phyloP scores from a whole-genome alignment of 441 rosid genomes.

The Flueggea neowawraea region DNA sequence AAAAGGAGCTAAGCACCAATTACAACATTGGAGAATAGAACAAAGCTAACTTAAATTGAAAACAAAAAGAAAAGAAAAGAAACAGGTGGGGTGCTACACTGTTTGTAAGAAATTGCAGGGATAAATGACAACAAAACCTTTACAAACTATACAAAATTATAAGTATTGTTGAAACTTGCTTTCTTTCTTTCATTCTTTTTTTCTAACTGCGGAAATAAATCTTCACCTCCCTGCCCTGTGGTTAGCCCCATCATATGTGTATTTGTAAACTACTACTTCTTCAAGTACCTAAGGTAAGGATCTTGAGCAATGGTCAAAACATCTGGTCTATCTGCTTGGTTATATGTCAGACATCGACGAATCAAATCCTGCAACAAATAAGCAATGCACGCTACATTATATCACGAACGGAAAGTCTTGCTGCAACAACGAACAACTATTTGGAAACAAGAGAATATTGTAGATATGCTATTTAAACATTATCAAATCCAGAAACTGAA shows the following conservation, averaged over 20 bases:
- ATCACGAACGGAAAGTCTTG: too few relatives aligned
- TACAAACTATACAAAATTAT: constrained; percentile 52
- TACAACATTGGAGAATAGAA: too few relatives aligned
- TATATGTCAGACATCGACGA: constrained; percentile 87
- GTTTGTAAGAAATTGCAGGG: background rate
- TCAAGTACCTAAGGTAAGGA: constrained; percentile 77
- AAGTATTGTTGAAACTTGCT: constrained; percentile 6
- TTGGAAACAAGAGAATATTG: too few relatives aligned
- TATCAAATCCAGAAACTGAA: too few relatives aligned
- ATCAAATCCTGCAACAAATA: constrained; percentile 68
- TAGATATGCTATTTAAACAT: too few relatives aligned
- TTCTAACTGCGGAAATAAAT: constrained; percentile 11
- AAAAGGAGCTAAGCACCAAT: too few relatives aligned
- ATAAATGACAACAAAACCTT: constrained; percentile 18
- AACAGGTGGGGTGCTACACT: constrained; percentile 1
- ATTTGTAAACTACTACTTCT: constrained; percentile 43
- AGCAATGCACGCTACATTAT: background rate
- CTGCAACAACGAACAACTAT: too few relatives aligned
- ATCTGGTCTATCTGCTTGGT: constrained; percentile 90
- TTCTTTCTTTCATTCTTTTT: constrained; percentile 7
- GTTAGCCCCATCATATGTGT: constrained; percentile 13
- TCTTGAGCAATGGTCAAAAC: constrained; percentile 85
- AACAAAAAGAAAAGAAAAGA: too few relatives aligned
- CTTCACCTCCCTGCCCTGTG: constrained; percentile 17
- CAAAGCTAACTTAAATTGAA: too few relatives aligned